Percentiles rank a stretch among this genome's conserved stretches.
phyloP scores from a whole-genome alignment of 257 asterid species.

The Nicotiana obtusifolia region DNA sequence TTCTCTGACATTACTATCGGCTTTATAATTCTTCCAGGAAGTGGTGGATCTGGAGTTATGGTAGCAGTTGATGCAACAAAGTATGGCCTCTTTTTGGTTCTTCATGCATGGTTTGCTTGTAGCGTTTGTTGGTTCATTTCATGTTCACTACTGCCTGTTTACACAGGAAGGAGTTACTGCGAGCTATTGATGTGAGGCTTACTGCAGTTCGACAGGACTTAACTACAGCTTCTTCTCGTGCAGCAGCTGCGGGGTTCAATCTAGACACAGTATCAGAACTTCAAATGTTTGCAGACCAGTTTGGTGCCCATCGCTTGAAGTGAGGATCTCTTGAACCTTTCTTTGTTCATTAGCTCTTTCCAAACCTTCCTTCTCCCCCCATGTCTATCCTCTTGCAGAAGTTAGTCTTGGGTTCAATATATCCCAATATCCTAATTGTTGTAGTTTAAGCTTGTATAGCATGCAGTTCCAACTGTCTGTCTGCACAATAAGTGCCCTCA shows the following conservation, averaged over 20 bases:
- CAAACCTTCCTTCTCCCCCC: not conserved
- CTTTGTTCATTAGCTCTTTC: not conserved
- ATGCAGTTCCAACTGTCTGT: not conserved
- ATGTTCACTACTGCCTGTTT: slow-evolving; percentile 10
- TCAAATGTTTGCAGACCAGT: slow-evolving; percentile 72
- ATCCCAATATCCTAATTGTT: not conserved
- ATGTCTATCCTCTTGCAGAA: not conserved
- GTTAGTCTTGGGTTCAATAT: not conserved
- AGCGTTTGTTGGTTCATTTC: not conserved
- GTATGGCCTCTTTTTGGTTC: slow-evolving; percentile 28
- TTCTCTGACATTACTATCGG: slow-evolving; percentile 13
- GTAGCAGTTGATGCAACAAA: slow-evolving; percentile 76
- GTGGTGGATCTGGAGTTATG: slow-evolving; percentile 48
- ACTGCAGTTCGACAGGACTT: slow-evolving; percentile 73
- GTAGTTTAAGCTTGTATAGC: not conserved
- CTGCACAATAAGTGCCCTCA: not conserved
- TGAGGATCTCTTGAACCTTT: slow-evolving; percentile 29
- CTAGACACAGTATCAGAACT: slow-evolving; percentile 65
- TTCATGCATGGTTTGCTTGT: not conserved
- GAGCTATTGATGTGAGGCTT: slow-evolving; percentile 91
- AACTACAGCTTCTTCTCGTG: slow-evolving; percentile 58
- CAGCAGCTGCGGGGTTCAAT: slow-evolving; percentile 81
- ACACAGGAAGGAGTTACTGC: slow-evolving; percentile 75
- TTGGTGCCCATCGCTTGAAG: slow-evolving; percentile 74
- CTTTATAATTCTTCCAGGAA: slow-evolving; percentile 46